Conservation (phyloP, 495 filamentous ascomycete species). For the Annulohypoxylon nitens region DNA sequence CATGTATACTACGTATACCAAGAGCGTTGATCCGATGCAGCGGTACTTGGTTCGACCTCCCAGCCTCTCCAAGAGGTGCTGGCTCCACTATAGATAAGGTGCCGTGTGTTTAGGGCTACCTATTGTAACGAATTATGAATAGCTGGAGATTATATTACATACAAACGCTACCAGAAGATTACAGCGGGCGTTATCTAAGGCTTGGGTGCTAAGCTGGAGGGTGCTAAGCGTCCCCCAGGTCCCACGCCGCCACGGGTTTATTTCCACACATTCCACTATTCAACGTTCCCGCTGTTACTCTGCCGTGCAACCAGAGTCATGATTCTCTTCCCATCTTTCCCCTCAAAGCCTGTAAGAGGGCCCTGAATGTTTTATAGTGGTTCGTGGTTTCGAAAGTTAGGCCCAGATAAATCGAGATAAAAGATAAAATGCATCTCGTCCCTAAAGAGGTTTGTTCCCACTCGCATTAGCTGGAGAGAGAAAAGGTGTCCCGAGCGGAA, state of each 20-base stretch:
- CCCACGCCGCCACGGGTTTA: not conserved
- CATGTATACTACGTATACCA: constrained; percentile 20
- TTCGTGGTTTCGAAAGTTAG: constrained; percentile 1
- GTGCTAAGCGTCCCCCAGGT: not conserved
- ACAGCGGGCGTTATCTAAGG: too few species aligned
- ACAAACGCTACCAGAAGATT: not conserved
- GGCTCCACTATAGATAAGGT: constrained; percentile 37
- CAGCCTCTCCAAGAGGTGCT: too few species aligned
- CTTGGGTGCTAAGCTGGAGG: too few species aligned
- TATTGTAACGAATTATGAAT: too few species aligned
- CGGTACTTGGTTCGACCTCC: not conserved
- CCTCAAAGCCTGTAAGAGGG: not conserved
- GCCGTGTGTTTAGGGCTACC: constrained; percentile 21
- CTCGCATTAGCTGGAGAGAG: constrained; percentile 7
- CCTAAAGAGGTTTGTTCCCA: constrained; percentile 79
- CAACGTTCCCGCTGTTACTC: constrained; percentile 2
- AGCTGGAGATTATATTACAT: not conserved
- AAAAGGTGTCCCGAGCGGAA: not conserved
- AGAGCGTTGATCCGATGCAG: constrained; percentile 6
- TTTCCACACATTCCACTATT: not conserved
- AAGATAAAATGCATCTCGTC: constrained; percentile 78
- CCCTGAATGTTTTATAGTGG: not conserved
- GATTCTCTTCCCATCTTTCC: not conserved
- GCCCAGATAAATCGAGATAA: constrained; percentile 13
- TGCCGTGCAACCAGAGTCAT: constrained; percentile 21